Percentiles rank a stretch among this genome's conserved stretches.
phyloP scores from a whole-genome alignment of 176 grass and related monocot species.

The Hsuehochloa calcarea region DNA sequence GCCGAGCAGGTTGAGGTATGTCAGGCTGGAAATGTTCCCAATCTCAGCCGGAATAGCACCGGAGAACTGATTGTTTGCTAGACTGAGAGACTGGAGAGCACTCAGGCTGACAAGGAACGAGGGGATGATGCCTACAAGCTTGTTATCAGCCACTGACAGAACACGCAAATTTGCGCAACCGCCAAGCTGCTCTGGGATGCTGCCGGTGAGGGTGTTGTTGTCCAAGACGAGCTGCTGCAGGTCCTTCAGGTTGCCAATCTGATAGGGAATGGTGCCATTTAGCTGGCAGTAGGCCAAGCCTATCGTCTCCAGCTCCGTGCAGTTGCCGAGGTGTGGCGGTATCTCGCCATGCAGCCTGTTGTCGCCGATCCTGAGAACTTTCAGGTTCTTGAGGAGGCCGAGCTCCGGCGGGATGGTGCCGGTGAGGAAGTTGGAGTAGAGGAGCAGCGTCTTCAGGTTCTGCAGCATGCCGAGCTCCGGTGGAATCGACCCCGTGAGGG shows the following conservation, averaged over 20 bases:
- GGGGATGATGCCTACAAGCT: slow-evolving; percentile 56
- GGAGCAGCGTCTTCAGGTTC: slow-evolving; percentile 64
- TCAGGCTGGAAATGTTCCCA: slow-evolving; percentile 49
- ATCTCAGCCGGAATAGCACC: slow-evolving; percentile 55
- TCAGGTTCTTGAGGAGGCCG: slow-evolving; percentile 68
- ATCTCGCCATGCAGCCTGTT: slow-evolving; percentile 74
- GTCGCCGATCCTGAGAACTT: slow-evolving; percentile 70
- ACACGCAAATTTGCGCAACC: slow-evolving; percentile 45
- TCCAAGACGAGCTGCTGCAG: slow-evolving; percentile 56
- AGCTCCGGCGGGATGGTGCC: slow-evolving; percentile 68
- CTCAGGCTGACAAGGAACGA: slow-evolving; percentile 48
- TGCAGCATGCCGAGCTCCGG: slow-evolving; percentile 56
- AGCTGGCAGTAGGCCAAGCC: slow-evolving; percentile 70
- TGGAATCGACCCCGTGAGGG: slow-evolving; percentile 64
- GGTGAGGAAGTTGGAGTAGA: slow-evolving; percentile 82
- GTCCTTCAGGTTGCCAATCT: slow-evolving; percentile 59
- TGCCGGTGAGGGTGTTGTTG: slow-evolving; percentile 66
- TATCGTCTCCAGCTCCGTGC: slow-evolving; percentile 58
- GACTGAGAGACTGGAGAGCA: slow-evolving; percentile 59
- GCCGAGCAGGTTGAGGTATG: slow-evolving; percentile 79
- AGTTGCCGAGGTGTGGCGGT: slow-evolving; percentile 62
- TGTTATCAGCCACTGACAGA: slow-evolving; percentile 59
- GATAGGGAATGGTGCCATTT: slow-evolving; percentile 54
- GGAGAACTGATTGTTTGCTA: slow-evolving; percentile 62
- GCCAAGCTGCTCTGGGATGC: slow-evolving; percentile 53